Evolutionary conservation across 768 basidiomycete genomes (phyloP), one percentile per base, ranked within the genome.

Genomic region (Tricholoma hemisulphureum): DNA sequence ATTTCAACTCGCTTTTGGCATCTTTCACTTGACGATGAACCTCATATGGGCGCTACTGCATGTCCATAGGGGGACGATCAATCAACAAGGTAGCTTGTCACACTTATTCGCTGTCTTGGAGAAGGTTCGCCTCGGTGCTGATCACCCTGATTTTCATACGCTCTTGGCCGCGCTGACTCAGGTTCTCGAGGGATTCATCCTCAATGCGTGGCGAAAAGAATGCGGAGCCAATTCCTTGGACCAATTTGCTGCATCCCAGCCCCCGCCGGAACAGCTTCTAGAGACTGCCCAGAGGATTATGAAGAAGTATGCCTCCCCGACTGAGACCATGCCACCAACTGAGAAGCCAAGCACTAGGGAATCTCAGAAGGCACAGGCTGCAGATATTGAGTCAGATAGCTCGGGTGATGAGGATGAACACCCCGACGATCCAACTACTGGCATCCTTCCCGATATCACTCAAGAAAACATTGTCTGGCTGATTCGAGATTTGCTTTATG

Each of bases 111-210:
- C 58, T 0, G 8, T 74, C 2, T 60, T 78, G 0, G 67, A 74
- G 14, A 75, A 75, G 48, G 58, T 58, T 20, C 62, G 69, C 0
- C n/a, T n/a, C n/a, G n/a, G n/a, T n/a, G n/a, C 60, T 0, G 61
- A 73, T 20, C 67, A 76, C 4, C 75, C 74, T 0, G 68, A 78
- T 51, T 77, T 73, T 24, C 71, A 77, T 23, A 67, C 73, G 2
- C 18, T 37, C 16, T 18, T 37, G n/a, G 8, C 35, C 18, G 35
- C 35, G 16, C 52, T 73, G 0, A 67, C 57, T 8, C 73, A 77
- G 35, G 70, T 77, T 9, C 62, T 74, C 1, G 63, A 65, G 6
- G 76, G 73, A 0, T 28, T 73, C 1, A 32, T 77, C 1, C 59
- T 77, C 0, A 63, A 72, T 58, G 68, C 69, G 0, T 77, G 74